A percentile compares a stretch with the other conserved stretches of the same genome.
Evolutionary conservation across 2,329 filamentous ascomycete species (phyloP).

Genomic region (Alternaria novae-zelandiae): DNA sequence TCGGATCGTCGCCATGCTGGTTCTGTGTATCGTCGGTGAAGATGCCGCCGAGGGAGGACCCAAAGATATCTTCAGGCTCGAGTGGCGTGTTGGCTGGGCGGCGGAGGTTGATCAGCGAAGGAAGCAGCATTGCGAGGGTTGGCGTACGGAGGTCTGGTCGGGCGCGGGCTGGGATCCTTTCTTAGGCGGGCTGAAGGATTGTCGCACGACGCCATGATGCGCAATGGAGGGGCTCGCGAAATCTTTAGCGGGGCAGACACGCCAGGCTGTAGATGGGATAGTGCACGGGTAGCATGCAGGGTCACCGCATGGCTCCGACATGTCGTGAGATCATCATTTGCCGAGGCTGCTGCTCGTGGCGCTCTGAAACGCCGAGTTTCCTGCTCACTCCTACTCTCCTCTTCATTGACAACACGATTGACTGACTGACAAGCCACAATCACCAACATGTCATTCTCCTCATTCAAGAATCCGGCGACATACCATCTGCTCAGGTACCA

Average conservation of each 20-base stretch:
- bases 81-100: constrained; percentile 33
- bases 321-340: constrained; percentile 32
- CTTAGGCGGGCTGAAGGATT: not conserved
- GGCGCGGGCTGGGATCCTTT: not conserved
- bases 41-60: constrained; percentile 65
- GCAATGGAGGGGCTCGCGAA: not conserved
- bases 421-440: not conserved
- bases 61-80: constrained; percentile 66
- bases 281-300: constrained; percentile 1
- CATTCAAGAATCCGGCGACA: constrained; percentile 68
- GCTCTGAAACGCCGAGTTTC: not conserved
- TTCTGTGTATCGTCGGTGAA: constrained; percentile 72
- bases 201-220: constrained; percentile 1
- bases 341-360: constrained; percentile 12
- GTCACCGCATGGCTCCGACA: constrained; percentile 9
- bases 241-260: not conserved
- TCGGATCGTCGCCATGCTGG: constrained; percentile 67
- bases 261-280: not conserved
- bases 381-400: not conserved
- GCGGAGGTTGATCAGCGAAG: constrained; percentile 38
- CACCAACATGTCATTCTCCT: constrained; percentile 51
- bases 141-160: not conserved
- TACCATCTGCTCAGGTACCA: constrained; percentile 77
- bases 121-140: constrained; percentile 27
- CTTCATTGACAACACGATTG: not conserved